phyloP scores from a whole-genome alignment of 2,329 filamentous ascomycete genomes.

The Aureobasidium uvarum region DNA sequence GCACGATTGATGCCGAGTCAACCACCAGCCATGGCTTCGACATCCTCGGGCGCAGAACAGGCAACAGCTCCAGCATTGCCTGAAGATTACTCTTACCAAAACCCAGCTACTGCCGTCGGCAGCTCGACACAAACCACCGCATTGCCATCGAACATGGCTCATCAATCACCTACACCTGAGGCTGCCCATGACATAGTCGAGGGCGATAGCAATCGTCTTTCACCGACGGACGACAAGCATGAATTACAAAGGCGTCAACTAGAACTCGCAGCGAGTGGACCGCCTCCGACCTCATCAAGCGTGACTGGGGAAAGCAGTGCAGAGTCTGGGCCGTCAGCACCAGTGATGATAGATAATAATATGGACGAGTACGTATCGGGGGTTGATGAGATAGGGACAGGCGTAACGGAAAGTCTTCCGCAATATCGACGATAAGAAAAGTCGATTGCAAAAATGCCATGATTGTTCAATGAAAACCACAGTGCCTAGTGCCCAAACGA shows the following conservation, averaged over 20 bases:
- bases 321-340: slow-evolving; percentile 20
- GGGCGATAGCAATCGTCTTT: slow-evolving; percentile 17
- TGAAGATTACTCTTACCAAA: slow-evolving; percentile 29
- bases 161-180: background rate
- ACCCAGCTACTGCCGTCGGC: background rate
- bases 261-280: slow-evolving; percentile 45
- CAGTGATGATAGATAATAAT: slow-evolving; percentile 22
- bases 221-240: slow-evolving; percentile 68
- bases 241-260: slow-evolving; percentile 61
- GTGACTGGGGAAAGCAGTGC: background rate
- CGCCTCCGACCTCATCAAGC: slow-evolving; percentile 30
- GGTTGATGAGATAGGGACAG: background rate
- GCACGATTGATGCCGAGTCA: slow-evolving; percentile 76
- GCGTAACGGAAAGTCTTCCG: slow-evolving; percentile 20
- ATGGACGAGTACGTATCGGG: background rate
- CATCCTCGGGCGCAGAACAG: slow-evolving; percentile 13
- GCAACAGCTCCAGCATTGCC: slow-evolving; percentile 18
- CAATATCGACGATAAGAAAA: slow-evolving; percentile 20
- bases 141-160: background rate
- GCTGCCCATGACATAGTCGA: background rate
- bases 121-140: background rate
- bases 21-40: slow-evolving; percentile 52
- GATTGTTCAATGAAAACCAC: background rate
- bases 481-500: background rate
- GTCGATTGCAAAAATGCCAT: slow-evolving; percentile 5